These are phyloP conservation scores for Aureobasidium mangrovei DNA, from an alignment of 2,329 filamentous ascomycete genomes.

Conservation along the genomic window DNA sequence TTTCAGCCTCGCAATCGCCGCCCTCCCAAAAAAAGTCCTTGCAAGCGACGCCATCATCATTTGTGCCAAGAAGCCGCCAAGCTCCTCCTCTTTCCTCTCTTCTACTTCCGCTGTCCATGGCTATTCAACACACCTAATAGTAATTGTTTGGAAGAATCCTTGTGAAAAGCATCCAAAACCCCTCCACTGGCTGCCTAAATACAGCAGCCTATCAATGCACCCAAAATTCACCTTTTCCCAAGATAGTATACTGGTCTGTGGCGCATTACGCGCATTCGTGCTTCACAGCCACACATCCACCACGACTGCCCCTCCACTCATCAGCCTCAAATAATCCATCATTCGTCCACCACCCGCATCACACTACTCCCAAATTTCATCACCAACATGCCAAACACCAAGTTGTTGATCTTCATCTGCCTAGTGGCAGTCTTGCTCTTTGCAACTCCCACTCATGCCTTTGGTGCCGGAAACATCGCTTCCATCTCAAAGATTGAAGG, in stretches of 20 bases:
- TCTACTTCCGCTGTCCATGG: not conserved
- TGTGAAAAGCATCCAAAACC: too few relatives aligned
- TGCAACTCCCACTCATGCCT: constrained; percentile 61
- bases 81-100: not conserved
- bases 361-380: not conserved
- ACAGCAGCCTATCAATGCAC: too few relatives aligned
- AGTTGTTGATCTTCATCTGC: constrained; percentile 13
- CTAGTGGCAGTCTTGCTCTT: constrained; percentile 43
- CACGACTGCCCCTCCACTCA: constrained; percentile 1
- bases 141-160: too few relatives aligned
- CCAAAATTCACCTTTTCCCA: not conserved
- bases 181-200: too few relatives aligned
- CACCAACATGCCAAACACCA: constrained; percentile 18
- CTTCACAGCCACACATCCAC: constrained; percentile 3
- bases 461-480: constrained; percentile 84
- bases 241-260: not conserved
- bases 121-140: not conserved
- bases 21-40: constrained; percentile 12
- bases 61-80: not conserved
- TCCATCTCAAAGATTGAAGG: constrained; percentile 72
- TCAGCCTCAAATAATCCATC: constrained; percentile 1
- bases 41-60: constrained; percentile 6
- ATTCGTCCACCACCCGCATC: not conserved
- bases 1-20: constrained; percentile 7
- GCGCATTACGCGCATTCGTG: not conserved